These are phyloP conservation scores for Prunus fruticosa DNA, from an alignment of 306 rosid species.

Conservation along the genomic window DNA sequence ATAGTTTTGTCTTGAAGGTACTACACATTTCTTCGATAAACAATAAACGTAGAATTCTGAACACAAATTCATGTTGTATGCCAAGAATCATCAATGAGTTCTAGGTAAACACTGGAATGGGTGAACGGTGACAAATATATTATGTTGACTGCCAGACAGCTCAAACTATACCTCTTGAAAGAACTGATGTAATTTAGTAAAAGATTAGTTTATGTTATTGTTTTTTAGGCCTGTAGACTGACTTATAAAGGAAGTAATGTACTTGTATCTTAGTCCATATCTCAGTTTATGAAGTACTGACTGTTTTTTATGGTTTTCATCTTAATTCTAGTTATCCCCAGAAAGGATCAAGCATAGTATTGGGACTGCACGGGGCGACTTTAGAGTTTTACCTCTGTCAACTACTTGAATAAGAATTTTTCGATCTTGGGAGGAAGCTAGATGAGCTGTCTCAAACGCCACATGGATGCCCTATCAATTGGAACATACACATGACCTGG, in stretches of 20 bases:
- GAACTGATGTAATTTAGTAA: not conserved
- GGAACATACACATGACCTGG: not conserved
- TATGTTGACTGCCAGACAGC: not conserved
- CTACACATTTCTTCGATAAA: not conserved
- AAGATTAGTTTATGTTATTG: not conserved
- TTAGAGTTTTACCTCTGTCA: not conserved
- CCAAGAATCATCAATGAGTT: not conserved
- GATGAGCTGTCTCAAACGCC: not conserved
- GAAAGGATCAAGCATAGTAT: not conserved
- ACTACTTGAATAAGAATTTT: not conserved
- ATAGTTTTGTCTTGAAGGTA: slow-evolving; percentile 6
- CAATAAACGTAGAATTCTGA: not conserved
- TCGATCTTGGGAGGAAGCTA: not conserved
- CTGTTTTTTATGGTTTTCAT: not conserved
- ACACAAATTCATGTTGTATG: not conserved
- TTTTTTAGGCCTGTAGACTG: not conserved
- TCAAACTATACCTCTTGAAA: too few relatives aligned
- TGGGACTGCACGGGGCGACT: not conserved
- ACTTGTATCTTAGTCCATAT: not conserved
- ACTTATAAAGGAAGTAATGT: not conserved
- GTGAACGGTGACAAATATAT: not conserved
- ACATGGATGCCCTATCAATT: not conserved
- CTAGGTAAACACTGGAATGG: not conserved
- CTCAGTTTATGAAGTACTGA: not conserved
- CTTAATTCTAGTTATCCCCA: not conserved